These are phyloP conservation scores for Salicornia ramosissima DNA, from an alignment of 148 eudicot genomes.

Conservation along the genomic window DNA sequence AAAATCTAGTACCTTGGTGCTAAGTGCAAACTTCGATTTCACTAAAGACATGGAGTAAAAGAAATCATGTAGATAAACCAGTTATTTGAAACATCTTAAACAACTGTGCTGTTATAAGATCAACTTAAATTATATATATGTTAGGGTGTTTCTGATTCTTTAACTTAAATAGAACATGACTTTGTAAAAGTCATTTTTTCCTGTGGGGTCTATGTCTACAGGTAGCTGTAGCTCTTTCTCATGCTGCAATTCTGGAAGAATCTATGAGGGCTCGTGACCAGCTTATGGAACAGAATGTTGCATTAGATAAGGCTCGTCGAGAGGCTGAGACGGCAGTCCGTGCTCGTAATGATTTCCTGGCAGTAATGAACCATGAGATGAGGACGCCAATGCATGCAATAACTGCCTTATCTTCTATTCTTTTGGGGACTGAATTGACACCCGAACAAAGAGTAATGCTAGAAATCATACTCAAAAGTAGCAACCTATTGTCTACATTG, in stretches of 20 bases:
- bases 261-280: constrained; percentile 75
- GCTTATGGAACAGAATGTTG: constrained; percentile 73
- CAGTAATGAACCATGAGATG: constrained; percentile 92
- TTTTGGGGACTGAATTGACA: constrained; percentile 67
- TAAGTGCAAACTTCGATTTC: background rate
- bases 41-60: background rate
- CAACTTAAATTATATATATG: background rate
- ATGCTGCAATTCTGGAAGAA: constrained; percentile 82
- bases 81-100: background rate
- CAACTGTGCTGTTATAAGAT: background rate
- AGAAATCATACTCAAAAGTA: constrained; percentile 68
- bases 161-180: too few relatives aligned
- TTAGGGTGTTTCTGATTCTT: background rate
- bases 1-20: background rate
- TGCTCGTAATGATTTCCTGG: constrained; percentile 78
- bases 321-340: constrained; percentile 81
- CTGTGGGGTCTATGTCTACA: constrained; percentile 15
- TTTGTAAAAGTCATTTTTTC: too few relatives aligned
- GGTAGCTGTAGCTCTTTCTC: constrained; percentile 95
- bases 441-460: constrained; percentile 80
- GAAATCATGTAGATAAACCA: background rate
- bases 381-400: constrained; percentile 95
- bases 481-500: constrained; percentile 69
- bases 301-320: constrained; percentile 60
- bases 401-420: constrained; percentile 65